Conservation (phyloP, 495 filamentous ascomycete genomes). For the Venustampulla echinocandica region DNA sequence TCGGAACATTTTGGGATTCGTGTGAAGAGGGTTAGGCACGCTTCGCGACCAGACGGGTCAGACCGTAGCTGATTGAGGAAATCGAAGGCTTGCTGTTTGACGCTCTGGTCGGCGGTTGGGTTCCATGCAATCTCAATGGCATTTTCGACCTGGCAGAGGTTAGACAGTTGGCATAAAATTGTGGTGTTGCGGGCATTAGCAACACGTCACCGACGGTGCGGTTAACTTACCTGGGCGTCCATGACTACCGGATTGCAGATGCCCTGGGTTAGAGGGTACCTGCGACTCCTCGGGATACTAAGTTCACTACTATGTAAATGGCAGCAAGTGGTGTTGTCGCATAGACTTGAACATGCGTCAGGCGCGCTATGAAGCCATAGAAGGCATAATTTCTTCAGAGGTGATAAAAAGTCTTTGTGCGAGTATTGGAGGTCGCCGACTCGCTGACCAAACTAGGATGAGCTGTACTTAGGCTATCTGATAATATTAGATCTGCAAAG, state of each 20-base stretch:
- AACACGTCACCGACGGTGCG: constrained; percentile 3
- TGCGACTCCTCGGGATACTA: not conserved
- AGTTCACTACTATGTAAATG: constrained; percentile 1
- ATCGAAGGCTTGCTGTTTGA: constrained; percentile 80
- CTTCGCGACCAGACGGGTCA: constrained; percentile 75
- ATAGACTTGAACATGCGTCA: constrained; percentile 1
- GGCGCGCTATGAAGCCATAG: not conserved
- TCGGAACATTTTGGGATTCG: constrained; percentile 72
- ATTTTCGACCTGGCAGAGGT: constrained; percentile 61
- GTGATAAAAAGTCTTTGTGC: no score
- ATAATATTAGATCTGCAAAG: no score
- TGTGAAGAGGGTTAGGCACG: constrained; percentile 76
- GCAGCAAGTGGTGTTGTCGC: constrained; percentile 1
- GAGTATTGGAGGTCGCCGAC: no score
- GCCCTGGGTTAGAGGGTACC: not conserved
- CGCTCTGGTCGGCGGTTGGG: constrained; percentile 58
- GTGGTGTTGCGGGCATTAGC: not conserved
- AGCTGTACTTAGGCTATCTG: no score
- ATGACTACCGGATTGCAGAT: constrained; percentile 8
- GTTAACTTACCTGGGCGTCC: constrained; percentile 20
- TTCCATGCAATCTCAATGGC: constrained; percentile 88
- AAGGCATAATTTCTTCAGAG: not conserved
- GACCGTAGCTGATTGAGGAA: constrained; percentile 74
- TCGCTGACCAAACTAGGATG: no score
- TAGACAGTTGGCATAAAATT: not conserved